Evolutionary conservation across 768 basidiomycete species (phyloP).

Genomic region (Tephrocybe sp.): DNA sequence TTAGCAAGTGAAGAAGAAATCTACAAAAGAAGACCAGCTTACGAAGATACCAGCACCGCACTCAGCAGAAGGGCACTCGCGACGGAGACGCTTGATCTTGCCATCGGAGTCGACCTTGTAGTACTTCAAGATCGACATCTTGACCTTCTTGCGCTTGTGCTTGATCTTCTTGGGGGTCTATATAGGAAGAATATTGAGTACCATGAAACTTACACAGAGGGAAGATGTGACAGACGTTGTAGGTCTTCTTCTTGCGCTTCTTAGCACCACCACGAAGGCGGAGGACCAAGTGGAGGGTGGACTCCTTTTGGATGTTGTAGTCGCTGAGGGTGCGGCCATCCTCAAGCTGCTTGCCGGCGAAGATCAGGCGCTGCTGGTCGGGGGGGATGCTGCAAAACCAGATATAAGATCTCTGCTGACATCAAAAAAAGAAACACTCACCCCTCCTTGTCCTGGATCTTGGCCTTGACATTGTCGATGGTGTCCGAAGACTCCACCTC

Average conservation of each 20-base stretch:
- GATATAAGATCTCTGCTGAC: neutral
- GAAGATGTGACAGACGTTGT: constrained; percentile 63
- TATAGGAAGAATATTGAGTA: constrained; percentile 4
- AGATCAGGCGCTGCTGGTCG: constrained; percentile 97
- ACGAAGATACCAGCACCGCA: constrained; percentile 87
- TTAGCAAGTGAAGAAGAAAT: constrained; percentile 16
- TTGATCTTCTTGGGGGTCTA: constrained; percentile 99
- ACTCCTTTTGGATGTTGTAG: constrained; percentile 99
- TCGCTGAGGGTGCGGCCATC: constrained; percentile 95
- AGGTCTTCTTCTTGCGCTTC: constrained; percentile 99
- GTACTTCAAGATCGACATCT: constrained; percentile 99
- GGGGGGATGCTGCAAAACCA: constrained; percentile 64
- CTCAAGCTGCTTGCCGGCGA: constrained; percentile 99
- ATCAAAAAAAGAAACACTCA: constrained; percentile 31
- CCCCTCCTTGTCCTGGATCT: constrained; percentile 98
- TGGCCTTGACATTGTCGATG: constrained; percentile 97
- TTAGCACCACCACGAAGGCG: constrained; percentile 99
- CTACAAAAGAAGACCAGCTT: constrained; percentile 26
- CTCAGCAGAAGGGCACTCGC: constrained; percentile 87
- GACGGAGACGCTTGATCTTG: constrained; percentile 98
- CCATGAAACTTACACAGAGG: neutral
- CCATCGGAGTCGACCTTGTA: constrained; percentile 99
- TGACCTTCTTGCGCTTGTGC: constrained; percentile 99
- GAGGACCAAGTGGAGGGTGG: constrained; percentile 95
- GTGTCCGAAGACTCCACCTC: constrained; percentile 98